Evolutionary conservation across 192 early-diverging fungal genomes (phyloP), one percentile per base, ranked within the genome.

Genomic region (Backusella mclennaniae): DNA sequence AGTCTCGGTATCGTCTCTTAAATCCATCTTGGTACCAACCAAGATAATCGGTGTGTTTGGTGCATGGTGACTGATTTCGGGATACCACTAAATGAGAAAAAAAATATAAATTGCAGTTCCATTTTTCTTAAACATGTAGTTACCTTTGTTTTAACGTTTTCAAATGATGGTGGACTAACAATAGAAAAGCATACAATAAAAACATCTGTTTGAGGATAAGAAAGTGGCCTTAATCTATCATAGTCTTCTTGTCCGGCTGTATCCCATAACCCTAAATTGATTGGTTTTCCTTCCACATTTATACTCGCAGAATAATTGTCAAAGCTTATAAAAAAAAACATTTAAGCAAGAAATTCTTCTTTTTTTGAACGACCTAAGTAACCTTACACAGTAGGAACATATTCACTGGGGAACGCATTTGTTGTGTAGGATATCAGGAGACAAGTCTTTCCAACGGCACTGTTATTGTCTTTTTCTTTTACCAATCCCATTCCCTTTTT

Each of bases 321-420:
- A 78, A 96, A 96, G 15, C 73, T 75, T 31, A 31, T 31, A 74
- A 66, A 31, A 66, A 31, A 31, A 31, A 31, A 31, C 31, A 52
- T 44, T 69, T 42, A 67, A 33, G 15, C 4, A 35, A 29, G 19
- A 29, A 29, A 4, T n/a, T 23, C 23, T 35, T 35, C 14, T 19
- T 6, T 35, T 53, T 19, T 33, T 53, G 36, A 44, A 44, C 19
- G 36, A 23, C 29, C 31, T 89, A 31, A 31, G 31, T 42, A 14
- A 15, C 14, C 44, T 89, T 95, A 98, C 96, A 99, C 97, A 71
- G 97, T 99, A 69, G 97, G 97, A 82, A 99, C 97, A 82, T 99
- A 99, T 89, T 99, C 97, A 67, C 97, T 96, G 15, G 97, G 97
- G 86, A 99, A 99, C 35, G 97, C 97, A 88, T 99, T 99, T 76